Percentiles rank a stretch among this genome's conserved stretches.
Conservation (phyloP, 495 filamentous ascomycete species). For the Friedmanniomyces endolithicus region DNA sequence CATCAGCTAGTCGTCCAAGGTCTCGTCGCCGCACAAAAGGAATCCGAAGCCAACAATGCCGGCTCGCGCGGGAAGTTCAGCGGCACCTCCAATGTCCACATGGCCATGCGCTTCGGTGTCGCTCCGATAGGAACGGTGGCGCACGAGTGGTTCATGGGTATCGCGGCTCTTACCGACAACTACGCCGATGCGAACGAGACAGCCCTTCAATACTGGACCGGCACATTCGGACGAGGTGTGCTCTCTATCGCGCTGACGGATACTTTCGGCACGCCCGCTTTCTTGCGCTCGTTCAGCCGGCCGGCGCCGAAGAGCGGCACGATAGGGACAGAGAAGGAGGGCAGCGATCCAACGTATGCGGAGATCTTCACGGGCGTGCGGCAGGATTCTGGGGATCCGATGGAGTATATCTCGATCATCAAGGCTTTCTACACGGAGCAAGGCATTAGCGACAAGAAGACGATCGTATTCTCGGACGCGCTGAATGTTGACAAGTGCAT, state of each 20-base stretch:
- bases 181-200: slow-evolving; percentile 73
- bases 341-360: slow-evolving; percentile 51
- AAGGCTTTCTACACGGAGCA: slow-evolving; percentile 70
- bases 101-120: slow-evolving; percentile 81
- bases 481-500: slow-evolving; percentile 82
- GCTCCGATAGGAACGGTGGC: slow-evolving; percentile 85
- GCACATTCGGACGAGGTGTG: slow-evolving; percentile 78
- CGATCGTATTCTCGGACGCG: slow-evolving; percentile 94
- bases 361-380: slow-evolving; percentile 77
- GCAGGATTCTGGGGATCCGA: slow-evolving; percentile 89
- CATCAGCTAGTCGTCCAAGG: slow-evolving; percentile 86
- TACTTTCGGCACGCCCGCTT: slow-evolving; percentile 87
- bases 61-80: slow-evolving; percentile 58
- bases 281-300: slow-evolving; percentile 71
- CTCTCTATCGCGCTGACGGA: slow-evolving; percentile 92
- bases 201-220: slow-evolving; percentile 74
- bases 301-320: slow-evolving; percentile 27
- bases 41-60: slow-evolving; percentile 39
- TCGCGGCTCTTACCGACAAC: slow-evolving; percentile 79
- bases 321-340: slow-evolving; percentile 8
- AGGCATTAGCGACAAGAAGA: slow-evolving; percentile 71
- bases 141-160: slow-evolving; percentile 99
- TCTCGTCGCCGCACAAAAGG: slow-evolving; percentile 56
- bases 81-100: slow-evolving; percentile 93
- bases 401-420: slow-evolving; percentile 67